phyloP scores from a whole-genome alignment of 2,329 filamentous ascomycete species.

The Zasmidium citrigriseum region DNA sequence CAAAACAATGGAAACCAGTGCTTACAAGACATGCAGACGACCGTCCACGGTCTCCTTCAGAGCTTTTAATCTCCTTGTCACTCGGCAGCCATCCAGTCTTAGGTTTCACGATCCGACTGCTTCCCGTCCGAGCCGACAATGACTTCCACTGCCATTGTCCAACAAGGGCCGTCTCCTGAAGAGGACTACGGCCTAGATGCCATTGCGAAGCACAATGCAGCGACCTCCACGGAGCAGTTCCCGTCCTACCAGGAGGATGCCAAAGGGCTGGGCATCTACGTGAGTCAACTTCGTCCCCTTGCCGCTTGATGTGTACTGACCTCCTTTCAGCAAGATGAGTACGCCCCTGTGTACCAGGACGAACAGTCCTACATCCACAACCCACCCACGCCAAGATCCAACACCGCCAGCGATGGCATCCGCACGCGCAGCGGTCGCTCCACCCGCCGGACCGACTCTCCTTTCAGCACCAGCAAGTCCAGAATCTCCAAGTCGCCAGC shows the following conservation, averaged over 20 bases:
- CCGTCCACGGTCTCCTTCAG: constrained; percentile 17
- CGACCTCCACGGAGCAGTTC: constrained; percentile 35
- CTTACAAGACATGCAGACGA: constrained; percentile 38
- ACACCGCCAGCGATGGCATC: constrained; percentile 41
- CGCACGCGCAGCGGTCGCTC: constrained; percentile 44
- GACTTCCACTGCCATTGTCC: constrained; percentile 28
- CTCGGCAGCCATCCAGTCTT: constrained; percentile 15
- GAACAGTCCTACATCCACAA: constrained; percentile 31
- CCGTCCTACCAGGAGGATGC: constrained; percentile 34
- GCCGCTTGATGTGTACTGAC: constrained; percentile 20
- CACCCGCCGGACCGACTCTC: constrained; percentile 36
- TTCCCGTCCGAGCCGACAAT: constrained; percentile 22
- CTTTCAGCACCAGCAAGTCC: constrained; percentile 35
- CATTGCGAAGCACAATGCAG: constrained; percentile 44
- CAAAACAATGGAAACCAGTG: constrained; percentile 28
- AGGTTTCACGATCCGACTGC: constrained; percentile 22
- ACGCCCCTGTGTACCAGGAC: constrained; percentile 26
- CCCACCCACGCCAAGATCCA: constrained; percentile 48
- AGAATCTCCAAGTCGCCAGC: constrained; percentile 36
- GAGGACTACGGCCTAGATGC: constrained; percentile 41
- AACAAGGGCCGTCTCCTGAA: constrained; percentile 25
- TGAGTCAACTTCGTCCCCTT: constrained; percentile 19
- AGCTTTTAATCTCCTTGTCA: constrained; percentile 15
- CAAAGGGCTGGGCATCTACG: constrained; percentile 34
- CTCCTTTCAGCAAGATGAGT: constrained; percentile 26